Percentiles rank a stretch among this genome's conserved stretches.
phyloP scores from a whole-genome alignment of 164 flowering plant genomes.

The Macadamia tetraphylla region DNA sequence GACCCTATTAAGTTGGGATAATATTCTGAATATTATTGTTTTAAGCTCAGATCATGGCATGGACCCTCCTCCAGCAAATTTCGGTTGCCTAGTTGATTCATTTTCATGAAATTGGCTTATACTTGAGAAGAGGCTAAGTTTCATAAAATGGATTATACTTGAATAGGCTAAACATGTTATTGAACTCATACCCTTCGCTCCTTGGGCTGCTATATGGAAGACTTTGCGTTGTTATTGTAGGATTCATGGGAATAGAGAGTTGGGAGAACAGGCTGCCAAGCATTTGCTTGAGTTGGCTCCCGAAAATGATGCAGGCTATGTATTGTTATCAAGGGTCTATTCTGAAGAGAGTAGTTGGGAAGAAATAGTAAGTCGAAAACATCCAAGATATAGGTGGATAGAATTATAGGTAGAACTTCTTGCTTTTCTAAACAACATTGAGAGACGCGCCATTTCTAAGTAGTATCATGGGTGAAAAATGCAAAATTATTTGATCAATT shows the following conservation, averaged over 20 bases:
- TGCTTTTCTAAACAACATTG: not conserved
- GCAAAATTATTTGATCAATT: too few relatives aligned
- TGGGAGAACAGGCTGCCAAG: constrained; percentile 38
- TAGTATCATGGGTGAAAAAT: too few relatives aligned
- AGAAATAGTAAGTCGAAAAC: constrained; percentile 22
- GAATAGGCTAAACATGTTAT: constrained; percentile 38
- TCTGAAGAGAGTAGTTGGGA: constrained; percentile 36
- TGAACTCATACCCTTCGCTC: constrained; percentile 44
- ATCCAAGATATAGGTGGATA: constrained; percentile 40
- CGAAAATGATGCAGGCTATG: constrained; percentile 31
- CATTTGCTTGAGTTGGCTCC: constrained; percentile 34
- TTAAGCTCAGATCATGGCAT: constrained; percentile 21
- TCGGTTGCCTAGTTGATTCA: constrained; percentile 51
- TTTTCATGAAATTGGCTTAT: not conserved
- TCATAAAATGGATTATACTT: constrained; percentile 42
- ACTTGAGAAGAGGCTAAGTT: not conserved
- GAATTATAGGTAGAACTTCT: constrained; percentile 10
- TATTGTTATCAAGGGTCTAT: constrained; percentile 32
- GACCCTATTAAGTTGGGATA: too few relatives aligned
- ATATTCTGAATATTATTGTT: too few relatives aligned
- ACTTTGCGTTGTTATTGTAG: constrained; percentile 51
- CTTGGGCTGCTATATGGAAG: constrained; percentile 52
- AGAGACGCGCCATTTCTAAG: not conserved
- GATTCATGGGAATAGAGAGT: constrained; percentile 35
- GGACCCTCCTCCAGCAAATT: constrained; percentile 35